Conservation (phyloP, 805 yeast genomes). For the Wickerhamomyces tratensis region DNA sequence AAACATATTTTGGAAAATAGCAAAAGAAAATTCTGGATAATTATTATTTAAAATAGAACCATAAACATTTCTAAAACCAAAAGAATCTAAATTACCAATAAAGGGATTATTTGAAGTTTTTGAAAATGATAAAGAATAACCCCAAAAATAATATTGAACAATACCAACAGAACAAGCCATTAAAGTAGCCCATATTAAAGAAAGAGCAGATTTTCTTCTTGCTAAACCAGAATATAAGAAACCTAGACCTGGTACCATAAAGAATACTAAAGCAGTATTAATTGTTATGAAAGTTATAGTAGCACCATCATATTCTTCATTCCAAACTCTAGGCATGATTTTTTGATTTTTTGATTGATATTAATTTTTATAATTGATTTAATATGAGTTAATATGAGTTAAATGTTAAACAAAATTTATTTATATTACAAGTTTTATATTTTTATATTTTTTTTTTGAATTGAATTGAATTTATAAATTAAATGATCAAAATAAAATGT, state of each 20-base stretch:
- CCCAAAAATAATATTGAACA: slow-evolving; percentile 98
- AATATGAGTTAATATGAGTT: too few species aligned
- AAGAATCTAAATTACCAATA: slow-evolving; percentile 77
- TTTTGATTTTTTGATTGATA: neutral
- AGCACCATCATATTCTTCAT: slow-evolving; percentile 34
- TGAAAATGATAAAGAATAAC: slow-evolving; percentile 87
- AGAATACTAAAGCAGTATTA: slow-evolving; percentile 64
- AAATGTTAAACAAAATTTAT: too few species aligned
- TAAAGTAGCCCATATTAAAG: slow-evolving; percentile 74
- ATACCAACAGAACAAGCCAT: slow-evolving; percentile 65
- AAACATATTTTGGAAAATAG: slow-evolving; percentile 86
- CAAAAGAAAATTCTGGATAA: slow-evolving; percentile 80
- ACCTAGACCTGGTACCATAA: slow-evolving; percentile 94
- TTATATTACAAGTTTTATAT: too few species aligned
- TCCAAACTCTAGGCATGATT: slow-evolving; percentile 14
- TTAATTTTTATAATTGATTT: too few species aligned
- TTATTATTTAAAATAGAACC: slow-evolving; percentile 30
- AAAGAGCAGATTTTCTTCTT: slow-evolving; percentile 80
- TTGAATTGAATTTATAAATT: too few species aligned
- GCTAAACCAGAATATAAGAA: slow-evolving; percentile 88
- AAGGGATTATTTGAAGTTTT: slow-evolving; percentile 71
- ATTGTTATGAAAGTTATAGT: slow-evolving; percentile 42
- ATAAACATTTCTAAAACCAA: slow-evolving; percentile 71
- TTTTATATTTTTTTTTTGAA: too few species aligned
- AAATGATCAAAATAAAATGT: too few species aligned